Evolutionary conservation across 306 rosid genomes (phyloP), one percentile per base, ranked within the genome.

Genomic region (Cicer judaicum): DNA sequence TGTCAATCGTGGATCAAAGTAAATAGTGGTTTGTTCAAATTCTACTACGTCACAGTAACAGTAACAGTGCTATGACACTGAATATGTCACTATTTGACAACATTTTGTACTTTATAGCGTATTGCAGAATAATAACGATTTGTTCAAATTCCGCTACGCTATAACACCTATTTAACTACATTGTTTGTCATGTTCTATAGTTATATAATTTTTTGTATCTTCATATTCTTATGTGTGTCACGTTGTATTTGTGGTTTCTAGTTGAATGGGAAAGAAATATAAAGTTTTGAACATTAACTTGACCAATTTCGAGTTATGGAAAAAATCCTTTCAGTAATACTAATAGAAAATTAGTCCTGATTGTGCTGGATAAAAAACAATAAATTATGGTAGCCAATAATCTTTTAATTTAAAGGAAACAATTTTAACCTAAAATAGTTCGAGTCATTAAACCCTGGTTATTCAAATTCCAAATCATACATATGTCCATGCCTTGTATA

Each of bases 271-370:
- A 57, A 19, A 67, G 47, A 42, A 2, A 8, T 39, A 53, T 11
- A 41, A 66, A 9, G 34, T 52, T 63, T 18, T 41, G 12, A 41
- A 64, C 36, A 29, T 8, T 61, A 40, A 64, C 5, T 9, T 41
- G 50, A 64, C 38, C 52, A 64, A 10, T 15, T 64, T 52, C 38
- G n/a, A 3, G 54, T 40, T 62, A 18, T 24, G 55, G 64, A 69
- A 60, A 36, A 36, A 69, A 57, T 70, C 76, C 64, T 12, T 69
- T 3, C 14, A 2, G 15, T 9, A 48, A 18, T 43, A 8, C 34
- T 44, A 59, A 19, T 59, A n/a, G 42, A 59, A 67, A 16, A 16
- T 7, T 38, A 43, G 19, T 60, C 44, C 7, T 46, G 11, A 49
- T 6, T 67, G 4, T 49, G 47, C 21, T 61, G 66, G 50, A 36